Base-by-base conservation (phyloP, 371 early-diverging fungal species). In the Mucor racemosus region DNA sequence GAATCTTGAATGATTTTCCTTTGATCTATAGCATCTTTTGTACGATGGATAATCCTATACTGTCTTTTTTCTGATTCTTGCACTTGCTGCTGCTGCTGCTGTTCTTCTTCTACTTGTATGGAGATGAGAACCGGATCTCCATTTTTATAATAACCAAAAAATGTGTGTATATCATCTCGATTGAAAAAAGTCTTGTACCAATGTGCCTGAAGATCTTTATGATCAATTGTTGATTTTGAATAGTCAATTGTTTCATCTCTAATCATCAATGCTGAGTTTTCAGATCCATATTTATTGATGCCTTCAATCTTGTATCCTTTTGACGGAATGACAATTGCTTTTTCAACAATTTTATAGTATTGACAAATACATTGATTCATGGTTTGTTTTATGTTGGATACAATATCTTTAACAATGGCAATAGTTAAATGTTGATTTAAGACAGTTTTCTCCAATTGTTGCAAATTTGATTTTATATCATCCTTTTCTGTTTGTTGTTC, bases 241-340 rank as follows among this genome's bases (percentile, higher is more conserved):
- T 53, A 63, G 41, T 63, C 63, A 5, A 54, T 7, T n/a, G 38
- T 6, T 17, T 62, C 26, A 10, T 17, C 34, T 35, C 39, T 41
- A 26, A 36, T 21, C 42, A 58, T 56, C 7, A 26, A 31, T 11
- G 21, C 46, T 26, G 55, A 15, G 8, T 41, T 11, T 38, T 40
- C 9, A 42, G 31, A 44, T 10, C 59, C 66, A 54, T 67, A 70
- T 39, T 64, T 71, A 53, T 78, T 78, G 39, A 55, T 68, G 8
- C 79, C 79, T 68, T 78, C 79, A 9, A 78, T 76, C 34, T 60
- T 65, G 40, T 71, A 78, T 1, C 79, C 79, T 61, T 76, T 74
- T 17, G 68, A 69, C 1, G 79, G 79, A 21, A 78, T 76, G 17
- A 76, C 70, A 67, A 78, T 78, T 14, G 79, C 79, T 10, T 66